These are phyloP conservation scores for Golovinomyces cichoracearum DNA, from an alignment of 2,329 filamentous ascomycete species.

Conservation along the genomic window DNA sequence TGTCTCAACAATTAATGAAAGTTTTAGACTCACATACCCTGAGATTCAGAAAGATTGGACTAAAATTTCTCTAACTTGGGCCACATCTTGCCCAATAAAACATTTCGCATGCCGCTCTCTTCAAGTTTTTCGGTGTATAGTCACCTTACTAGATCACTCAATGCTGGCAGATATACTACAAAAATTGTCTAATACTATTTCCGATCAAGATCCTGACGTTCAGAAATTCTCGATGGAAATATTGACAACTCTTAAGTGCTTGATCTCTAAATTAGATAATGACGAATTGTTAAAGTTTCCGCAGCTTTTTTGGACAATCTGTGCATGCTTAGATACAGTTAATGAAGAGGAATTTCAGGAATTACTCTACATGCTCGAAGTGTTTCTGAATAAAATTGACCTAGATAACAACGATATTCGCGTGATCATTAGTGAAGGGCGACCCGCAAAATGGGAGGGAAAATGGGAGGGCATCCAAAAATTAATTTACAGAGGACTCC, in stretches of 20 bases:
- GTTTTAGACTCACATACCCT: slow-evolving; percentile 64
- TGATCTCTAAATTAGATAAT: slow-evolving; percentile 61
- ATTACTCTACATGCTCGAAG: slow-evolving; percentile 71
- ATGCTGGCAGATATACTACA: slow-evolving; percentile 97
- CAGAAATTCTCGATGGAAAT: slow-evolving; percentile 98
- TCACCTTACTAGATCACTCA: slow-evolving; percentile 65
- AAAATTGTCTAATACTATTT: slow-evolving; percentile 83
- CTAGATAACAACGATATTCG: slow-evolving; percentile 44
- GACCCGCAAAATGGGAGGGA: slow-evolving; percentile 71
- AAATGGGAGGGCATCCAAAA: slow-evolving; percentile 65
- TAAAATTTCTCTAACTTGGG: slow-evolving; percentile 74
- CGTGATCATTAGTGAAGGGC: slow-evolving; percentile 45
- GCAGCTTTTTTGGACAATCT: slow-evolving; percentile 93
- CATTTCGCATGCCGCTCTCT: slow-evolving; percentile 93
- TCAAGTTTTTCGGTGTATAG: slow-evolving; percentile 84
- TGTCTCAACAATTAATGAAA: slow-evolving; percentile 54
- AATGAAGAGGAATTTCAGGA: slow-evolving; percentile 90
- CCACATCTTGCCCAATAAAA: slow-evolving; percentile 81
- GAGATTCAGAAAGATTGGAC: slow-evolving; percentile 80
- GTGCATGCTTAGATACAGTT: slow-evolving; percentile 85
- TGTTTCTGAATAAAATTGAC: slow-evolving; percentile 62
- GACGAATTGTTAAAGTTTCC: slow-evolving; percentile 69
- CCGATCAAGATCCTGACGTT: slow-evolving; percentile 79
- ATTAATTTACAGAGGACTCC: slow-evolving; percentile 70
- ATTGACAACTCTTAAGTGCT: slow-evolving; percentile 69